Conservation (phyloP, 495 filamentous ascomycete genomes). For the Hyphodiscus hymeniophilus region DNA sequence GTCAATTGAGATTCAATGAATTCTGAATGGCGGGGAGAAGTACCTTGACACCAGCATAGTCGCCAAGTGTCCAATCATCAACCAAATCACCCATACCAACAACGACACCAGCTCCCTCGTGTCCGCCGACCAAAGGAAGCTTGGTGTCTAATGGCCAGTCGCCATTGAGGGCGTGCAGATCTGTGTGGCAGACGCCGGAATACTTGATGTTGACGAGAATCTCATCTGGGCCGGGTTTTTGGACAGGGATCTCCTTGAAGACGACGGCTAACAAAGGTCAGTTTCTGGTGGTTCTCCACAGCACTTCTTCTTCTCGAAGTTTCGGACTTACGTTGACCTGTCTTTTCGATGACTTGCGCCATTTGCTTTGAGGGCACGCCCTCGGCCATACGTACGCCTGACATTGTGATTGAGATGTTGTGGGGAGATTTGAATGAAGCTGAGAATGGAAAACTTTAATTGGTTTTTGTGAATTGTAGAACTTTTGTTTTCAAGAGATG, state of each 20-base stretch:
- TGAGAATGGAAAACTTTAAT: too few relatives aligned
- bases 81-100: slow-evolving; percentile 71
- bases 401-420: slow-evolving; percentile 13
- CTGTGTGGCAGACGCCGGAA: slow-evolving; percentile 90
- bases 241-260: slow-evolving; percentile 79
- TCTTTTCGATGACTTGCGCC: slow-evolving; percentile 79
- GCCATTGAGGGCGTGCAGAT: slow-evolving; percentile 65
- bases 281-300: slow-evolving; percentile 12
- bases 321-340: slow-evolving; percentile 56
- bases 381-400: slow-evolving; percentile 16
- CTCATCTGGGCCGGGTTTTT: slow-evolving; percentile 73
- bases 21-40: background rate
- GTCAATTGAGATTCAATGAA: background rate
- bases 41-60: slow-evolving; percentile 70
- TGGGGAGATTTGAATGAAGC: too few relatives aligned
- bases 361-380: slow-evolving; percentile 66
- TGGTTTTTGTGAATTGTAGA: background rate
- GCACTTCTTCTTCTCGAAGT: too few relatives aligned
- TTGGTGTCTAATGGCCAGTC: slow-evolving; percentile 81
- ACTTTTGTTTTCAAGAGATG: too few relatives aligned
- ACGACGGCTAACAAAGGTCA: slow-evolving; percentile 38
- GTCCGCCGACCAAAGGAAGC: slow-evolving; percentile 83
- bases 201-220: slow-evolving; percentile 88
- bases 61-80: slow-evolving; percentile 65
- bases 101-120: slow-evolving; percentile 84